phyloP scores from a whole-genome alignment of 2,329 filamentous ascomycete genomes.

The Bipolaris zeicola region DNA sequence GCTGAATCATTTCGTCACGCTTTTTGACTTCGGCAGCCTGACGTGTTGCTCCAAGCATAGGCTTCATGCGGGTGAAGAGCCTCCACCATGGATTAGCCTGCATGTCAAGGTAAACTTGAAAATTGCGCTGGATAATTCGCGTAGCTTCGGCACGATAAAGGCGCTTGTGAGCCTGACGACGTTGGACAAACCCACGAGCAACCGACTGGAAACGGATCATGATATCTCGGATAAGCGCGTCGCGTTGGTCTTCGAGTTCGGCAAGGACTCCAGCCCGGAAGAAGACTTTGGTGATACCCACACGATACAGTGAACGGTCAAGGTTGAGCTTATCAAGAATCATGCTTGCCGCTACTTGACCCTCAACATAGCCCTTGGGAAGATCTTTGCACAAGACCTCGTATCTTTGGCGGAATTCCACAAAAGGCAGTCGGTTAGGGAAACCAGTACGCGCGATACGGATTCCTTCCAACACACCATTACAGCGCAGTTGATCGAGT shows the following conservation, averaged over 20 bases:
- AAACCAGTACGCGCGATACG: constrained; percentile 96
- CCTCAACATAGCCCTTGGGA: constrained; percentile 89
- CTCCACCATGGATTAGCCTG: constrained; percentile 98
- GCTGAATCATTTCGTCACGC: constrained; percentile 88
- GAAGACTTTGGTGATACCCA: constrained; percentile 96
- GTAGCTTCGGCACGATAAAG: constrained; percentile 94
- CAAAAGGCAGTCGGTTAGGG: constrained; percentile 88
- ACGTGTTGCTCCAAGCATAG: constrained; percentile 86
- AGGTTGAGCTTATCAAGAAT: constrained; percentile 90
- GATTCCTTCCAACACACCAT: constrained; percentile 98
- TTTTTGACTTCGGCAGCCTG: constrained; percentile 94
- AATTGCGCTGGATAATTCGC: constrained; percentile 91
- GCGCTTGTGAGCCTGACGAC: constrained; percentile 87
- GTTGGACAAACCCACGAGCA: constrained; percentile 85
- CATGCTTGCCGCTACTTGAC: constrained; percentile 79
- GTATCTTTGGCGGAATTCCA: constrained; percentile 93
- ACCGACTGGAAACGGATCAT: constrained; percentile 92
- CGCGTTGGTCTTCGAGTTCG: constrained; percentile 93
- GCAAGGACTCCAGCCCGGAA: constrained; percentile 95
- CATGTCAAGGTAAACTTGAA: constrained; percentile 87
- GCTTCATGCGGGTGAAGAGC: constrained; percentile 92
- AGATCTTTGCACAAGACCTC: constrained; percentile 88
- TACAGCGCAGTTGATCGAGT: constrained; percentile 94
- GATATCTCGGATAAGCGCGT: constrained; percentile 90
- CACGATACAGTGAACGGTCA: constrained; percentile 84